Evolutionary conservation across 2,329 filamentous ascomycete species (phyloP).

Genomic region (Aspergillus fischeri): DNA sequence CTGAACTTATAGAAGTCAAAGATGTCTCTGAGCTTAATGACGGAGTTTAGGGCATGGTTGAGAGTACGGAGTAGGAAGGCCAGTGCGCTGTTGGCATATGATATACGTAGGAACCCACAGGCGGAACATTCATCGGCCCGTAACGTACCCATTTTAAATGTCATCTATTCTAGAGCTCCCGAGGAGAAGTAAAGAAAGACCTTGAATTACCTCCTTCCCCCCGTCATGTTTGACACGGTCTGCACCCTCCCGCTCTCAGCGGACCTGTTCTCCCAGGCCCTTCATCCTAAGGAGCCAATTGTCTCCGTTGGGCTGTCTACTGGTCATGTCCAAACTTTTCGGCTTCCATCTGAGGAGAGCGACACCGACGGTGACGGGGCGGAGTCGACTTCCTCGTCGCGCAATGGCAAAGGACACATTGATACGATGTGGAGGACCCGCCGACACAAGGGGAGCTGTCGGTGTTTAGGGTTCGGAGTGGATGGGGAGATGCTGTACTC

Average conservation of each 20-base stretch:
- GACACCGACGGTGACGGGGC: conserved; percentile 48
- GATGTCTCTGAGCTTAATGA: background rate
- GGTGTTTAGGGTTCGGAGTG: conserved; percentile 70
- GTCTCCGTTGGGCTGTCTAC: conserved; percentile 80
- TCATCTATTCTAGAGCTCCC: conserved; percentile 4
- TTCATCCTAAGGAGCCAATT: conserved; percentile 80
- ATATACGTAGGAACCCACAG: background rate
- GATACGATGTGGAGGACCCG: conserved; percentile 81
- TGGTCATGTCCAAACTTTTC: conserved; percentile 81
- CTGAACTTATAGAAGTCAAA: background rate
- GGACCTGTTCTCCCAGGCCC: conserved; percentile 82
- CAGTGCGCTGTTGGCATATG: too few relatives aligned
- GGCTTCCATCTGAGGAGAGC: conserved; percentile 59
- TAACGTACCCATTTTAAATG: conserved; percentile 11
- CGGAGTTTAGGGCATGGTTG: background rate
- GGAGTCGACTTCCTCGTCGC: conserved; percentile 37
- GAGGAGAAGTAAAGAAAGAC: conserved; percentile 1
- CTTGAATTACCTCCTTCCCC: background rate
- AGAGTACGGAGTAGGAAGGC: too few relatives aligned
- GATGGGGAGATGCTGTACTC: conserved; percentile 68
- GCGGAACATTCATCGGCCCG: conserved; percentile 24
- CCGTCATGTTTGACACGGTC: conserved; percentile 78
- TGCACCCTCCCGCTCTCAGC: conserved; percentile 81
- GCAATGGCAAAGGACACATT: conserved; percentile 68
- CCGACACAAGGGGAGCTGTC: conserved; percentile 90